phyloP scores from a whole-genome alignment of 768 basidiomycete genomes.

The Tephrocybe sp. region DNA sequence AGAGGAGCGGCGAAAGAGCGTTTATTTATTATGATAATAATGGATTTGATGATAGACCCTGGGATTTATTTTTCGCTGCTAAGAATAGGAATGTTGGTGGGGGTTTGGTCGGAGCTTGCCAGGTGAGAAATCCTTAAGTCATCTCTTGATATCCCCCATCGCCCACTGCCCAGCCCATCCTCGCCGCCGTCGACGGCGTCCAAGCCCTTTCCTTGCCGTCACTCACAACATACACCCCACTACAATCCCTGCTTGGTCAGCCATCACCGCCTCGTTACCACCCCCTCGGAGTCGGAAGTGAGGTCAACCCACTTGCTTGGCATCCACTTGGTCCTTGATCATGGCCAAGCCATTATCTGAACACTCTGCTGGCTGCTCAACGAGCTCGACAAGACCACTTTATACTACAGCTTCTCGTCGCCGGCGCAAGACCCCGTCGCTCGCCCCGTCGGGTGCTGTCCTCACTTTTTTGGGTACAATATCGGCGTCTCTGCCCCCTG shows the following conservation, averaged over 20 bases:
- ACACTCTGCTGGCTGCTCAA: constrained; percentile 23
- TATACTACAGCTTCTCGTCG: constrained; percentile 6
- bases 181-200: constrained; percentile 13
- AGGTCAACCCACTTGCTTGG: constrained; percentile 39
- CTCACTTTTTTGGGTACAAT: constrained; percentile 60
- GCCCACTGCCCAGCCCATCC: constrained; percentile 16
- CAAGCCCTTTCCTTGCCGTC: constrained; percentile 22
- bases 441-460: constrained; percentile 47
- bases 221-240: constrained; percentile 11
- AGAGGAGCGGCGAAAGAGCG: constrained; percentile 53
- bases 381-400: constrained; percentile 12
- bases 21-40: constrained; percentile 15
- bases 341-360: constrained; percentile 56
- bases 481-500: constrained; percentile 45
- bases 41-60: constrained; percentile 14
- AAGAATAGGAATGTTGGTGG: constrained; percentile 17
- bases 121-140: constrained; percentile 1
- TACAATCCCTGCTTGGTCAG: constrained; percentile 16
- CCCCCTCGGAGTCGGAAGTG: constrained; percentile 10
- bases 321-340: constrained; percentile 32
- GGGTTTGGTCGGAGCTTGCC: constrained; percentile 21
- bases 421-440: constrained; percentile 16
- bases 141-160: constrained; percentile 9
- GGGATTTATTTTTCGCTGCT: constrained; percentile 10
- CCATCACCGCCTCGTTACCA: constrained; percentile 1